Conservation (phyloP, 139 green algal genomes). For the Chlorella sp. region DNA sequence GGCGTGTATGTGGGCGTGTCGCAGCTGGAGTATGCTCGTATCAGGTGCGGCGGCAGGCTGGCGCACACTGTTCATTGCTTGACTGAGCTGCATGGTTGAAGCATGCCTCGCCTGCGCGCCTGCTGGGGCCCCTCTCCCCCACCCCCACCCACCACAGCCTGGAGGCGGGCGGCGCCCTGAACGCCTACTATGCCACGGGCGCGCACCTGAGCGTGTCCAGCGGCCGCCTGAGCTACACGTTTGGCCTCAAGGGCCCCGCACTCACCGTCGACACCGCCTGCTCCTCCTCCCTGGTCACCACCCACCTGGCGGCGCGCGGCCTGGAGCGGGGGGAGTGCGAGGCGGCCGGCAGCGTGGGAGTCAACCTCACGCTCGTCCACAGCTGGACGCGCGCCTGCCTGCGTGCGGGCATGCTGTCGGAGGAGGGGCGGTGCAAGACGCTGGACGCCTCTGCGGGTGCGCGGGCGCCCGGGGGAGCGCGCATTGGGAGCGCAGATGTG, state of each 20-base stretch:
- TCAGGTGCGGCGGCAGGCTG: no score
- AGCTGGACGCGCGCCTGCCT: conserved; percentile 63
- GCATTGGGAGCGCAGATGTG: neutral
- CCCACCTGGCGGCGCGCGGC: conserved; percentile 59
- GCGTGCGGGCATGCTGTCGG: conserved; percentile 61
- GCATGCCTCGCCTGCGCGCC: no score
- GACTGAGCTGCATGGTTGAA: no score
- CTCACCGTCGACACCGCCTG: conserved; percentile 86
- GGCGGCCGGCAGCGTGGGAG: conserved; percentile 65
- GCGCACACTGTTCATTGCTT: no score
- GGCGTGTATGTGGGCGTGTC: conserved; percentile 81
- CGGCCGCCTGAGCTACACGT: conserved; percentile 76
- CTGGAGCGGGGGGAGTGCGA: conserved; percentile 22
- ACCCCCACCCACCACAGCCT: no score
- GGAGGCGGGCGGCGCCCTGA: conserved; percentile 48
- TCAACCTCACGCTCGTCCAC: conserved; percentile 77
- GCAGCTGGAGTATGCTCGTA: conserved; percentile 78
- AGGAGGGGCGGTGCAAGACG: conserved; percentile 87
- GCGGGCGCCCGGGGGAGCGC: conserved; percentile 12
- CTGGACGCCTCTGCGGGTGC: conserved; percentile 69
- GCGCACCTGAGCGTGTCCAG: conserved; percentile 70
- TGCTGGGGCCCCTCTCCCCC: no score
- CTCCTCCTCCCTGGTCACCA: conserved; percentile 75
- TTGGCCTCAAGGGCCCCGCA: conserved; percentile 63
- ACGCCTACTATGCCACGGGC: conserved; percentile 79